phyloP scores from a whole-genome alignment of 345 rosid species.

The Acer yangbiense region DNA sequence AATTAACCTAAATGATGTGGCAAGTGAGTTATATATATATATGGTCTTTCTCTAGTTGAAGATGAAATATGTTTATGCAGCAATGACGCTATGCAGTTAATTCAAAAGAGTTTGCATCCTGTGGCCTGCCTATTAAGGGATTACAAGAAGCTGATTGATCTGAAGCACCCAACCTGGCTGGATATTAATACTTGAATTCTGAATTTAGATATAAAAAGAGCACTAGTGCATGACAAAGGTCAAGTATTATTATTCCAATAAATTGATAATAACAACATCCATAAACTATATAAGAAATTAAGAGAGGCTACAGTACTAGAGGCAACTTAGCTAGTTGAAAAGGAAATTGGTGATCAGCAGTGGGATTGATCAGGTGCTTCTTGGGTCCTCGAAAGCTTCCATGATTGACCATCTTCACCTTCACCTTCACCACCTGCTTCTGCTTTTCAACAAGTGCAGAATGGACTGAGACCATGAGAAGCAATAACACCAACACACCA shows the following conservation, averaged over 20 bases:
- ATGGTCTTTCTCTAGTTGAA: too few relatives aligned
- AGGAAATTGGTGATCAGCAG: constrained; percentile 20
- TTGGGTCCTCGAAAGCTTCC: constrained; percentile 45
- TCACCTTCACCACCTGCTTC: too few relatives aligned
- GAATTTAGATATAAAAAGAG: too few relatives aligned
- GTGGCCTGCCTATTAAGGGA: too few relatives aligned
- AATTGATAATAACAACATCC: not conserved
- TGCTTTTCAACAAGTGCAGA: constrained; percentile 24
- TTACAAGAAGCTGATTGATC: too few relatives aligned
- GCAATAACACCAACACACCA: constrained; percentile 24
- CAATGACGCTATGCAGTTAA: not conserved
- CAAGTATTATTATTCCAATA: not conserved
- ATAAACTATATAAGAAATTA: not conserved
- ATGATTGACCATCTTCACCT: constrained; percentile 30
- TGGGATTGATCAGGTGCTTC: constrained; percentile 41
- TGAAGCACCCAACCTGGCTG: too few relatives aligned
- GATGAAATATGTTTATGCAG: not conserved
- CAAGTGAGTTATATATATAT: too few relatives aligned
- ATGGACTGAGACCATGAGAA: constrained; percentile 23
- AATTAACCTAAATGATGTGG: too few relatives aligned
- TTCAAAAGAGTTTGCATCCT: too few relatives aligned
- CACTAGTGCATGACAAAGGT: not conserved
- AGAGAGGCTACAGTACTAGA: constrained; percentile 19
- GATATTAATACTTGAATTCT: too few relatives aligned
- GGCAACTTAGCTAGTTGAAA: constrained; percentile 38